Conservation (phyloP, 2,329 filamentous ascomycete species). For the Epichloe bromicola region DNA sequence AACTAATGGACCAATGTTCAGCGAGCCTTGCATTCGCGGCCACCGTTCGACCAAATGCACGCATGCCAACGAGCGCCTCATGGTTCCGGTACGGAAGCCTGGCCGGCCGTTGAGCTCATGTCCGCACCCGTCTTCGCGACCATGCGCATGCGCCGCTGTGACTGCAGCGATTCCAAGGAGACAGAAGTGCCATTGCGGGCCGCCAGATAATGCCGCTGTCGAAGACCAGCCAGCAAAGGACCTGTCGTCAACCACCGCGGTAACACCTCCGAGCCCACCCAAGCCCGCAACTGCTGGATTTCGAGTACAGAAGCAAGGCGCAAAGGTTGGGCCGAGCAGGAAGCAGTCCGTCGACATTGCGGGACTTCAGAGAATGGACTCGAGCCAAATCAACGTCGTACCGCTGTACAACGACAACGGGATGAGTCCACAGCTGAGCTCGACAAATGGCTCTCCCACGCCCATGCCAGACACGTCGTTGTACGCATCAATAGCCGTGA, state of each 20-base stretch:
- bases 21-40: constrained; percentile 62
- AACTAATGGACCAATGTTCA: constrained; percentile 17
- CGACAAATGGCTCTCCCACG: constrained; percentile 10
- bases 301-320: constrained; percentile 32
- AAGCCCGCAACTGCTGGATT: constrained; percentile 21
- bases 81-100: constrained; percentile 59
- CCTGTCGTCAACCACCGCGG: constrained; percentile 9
- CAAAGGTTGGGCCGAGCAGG: constrained; percentile 22
- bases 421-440: constrained; percentile 12
- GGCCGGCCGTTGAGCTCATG: constrained; percentile 58
- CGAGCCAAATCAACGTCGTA: constrained; percentile 37
- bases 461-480: constrained; percentile 12
- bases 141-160: constrained; percentile 50
- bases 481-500: constrained; percentile 18
- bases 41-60: constrained; percentile 66
- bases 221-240: constrained; percentile 14
- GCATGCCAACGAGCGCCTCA: constrained; percentile 52
- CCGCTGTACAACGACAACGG: constrained; percentile 18
- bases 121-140: constrained; percentile 48
- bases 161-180: constrained; percentile 50
- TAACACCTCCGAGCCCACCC: constrained; percentile 18
- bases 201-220: constrained; percentile 13
- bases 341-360: constrained; percentile 38
- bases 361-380: constrained; percentile 39
- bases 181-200: constrained; percentile 41